Evolutionary conservation across 1,284 basidiomycete species (phyloP).

Genomic region (Ceratobasidium sp.): DNA sequence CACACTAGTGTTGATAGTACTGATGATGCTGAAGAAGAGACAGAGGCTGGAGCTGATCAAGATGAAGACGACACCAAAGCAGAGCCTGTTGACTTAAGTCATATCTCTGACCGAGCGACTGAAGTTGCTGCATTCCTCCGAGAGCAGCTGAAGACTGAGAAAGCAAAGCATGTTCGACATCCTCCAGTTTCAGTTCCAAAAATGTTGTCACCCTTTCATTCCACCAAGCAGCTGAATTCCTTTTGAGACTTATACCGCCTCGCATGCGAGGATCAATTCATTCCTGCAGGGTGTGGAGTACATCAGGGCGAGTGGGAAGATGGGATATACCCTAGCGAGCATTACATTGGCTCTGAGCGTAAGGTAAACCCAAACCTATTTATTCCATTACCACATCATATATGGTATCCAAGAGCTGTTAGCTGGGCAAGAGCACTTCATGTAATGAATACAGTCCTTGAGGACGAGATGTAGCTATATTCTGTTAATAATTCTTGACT

Average conservation of each 20-base stretch:
- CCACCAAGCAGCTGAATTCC: not conserved
- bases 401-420: conserved; percentile 1
- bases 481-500: too few relatives aligned
- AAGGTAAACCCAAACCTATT: not conserved
- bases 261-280: not conserved
- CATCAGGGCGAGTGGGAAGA: not conserved
- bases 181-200: not conserved
- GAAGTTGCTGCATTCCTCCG: not conserved
- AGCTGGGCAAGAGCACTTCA: not conserved
- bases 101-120: not conserved
- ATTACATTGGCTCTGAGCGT: not conserved
- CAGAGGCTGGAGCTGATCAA: not conserved
- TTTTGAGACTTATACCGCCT: not conserved
- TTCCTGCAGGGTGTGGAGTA: not conserved
- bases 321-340: not conserved
- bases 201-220: not conserved
- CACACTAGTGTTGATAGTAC: not conserved
- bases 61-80: not conserved
- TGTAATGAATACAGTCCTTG: not conserved
- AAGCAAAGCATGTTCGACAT: not conserved
- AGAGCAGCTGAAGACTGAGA: not conserved
- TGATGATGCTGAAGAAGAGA: not conserved
- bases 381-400: not conserved
- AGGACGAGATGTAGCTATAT: not conserved
- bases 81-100: too few relatives aligned